phyloP scores from a whole-genome alignment of 2,329 filamentous ascomycete species.

The Botryotinia convoluta region DNA sequence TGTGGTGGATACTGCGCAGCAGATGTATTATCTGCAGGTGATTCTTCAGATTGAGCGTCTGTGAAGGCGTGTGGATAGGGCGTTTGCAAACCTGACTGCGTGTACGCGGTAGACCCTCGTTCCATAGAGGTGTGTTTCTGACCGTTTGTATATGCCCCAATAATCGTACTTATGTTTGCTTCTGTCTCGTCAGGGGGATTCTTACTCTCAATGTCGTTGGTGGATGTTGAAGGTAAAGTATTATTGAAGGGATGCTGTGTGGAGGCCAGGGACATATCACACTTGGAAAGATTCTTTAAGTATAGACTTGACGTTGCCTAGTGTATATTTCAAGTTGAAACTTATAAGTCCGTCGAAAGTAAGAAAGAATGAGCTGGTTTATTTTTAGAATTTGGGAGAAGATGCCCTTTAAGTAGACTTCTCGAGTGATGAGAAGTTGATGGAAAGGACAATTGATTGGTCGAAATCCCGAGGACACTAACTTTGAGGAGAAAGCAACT shows the following conservation, averaged over 20 bases:
- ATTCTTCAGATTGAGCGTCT: constrained; percentile 79
- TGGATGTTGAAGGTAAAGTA: constrained; percentile 23
- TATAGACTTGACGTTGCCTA: constrained; percentile 21
- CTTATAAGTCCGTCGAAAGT: background rate
- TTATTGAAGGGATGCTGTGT: constrained; percentile 30
- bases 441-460: background rate
- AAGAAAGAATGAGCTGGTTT: background rate
- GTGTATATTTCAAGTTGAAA: background rate
- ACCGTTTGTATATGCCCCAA: constrained; percentile 33
- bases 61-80: constrained; percentile 64
- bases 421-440: background rate
- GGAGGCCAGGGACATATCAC: constrained; percentile 40
- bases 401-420: background rate
- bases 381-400: background rate
- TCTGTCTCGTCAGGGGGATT: constrained; percentile 29
- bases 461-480: background rate
- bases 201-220: constrained; percentile 20
- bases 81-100: constrained; percentile 84
- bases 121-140: constrained; percentile 49
- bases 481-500: background rate
- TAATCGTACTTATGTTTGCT: constrained; percentile 36
- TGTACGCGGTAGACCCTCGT: constrained; percentile 68
- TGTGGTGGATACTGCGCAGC: constrained; percentile 84
- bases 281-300: constrained; percentile 20
- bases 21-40: constrained; percentile 85